phyloP scores from a whole-genome alignment of 192 early-diverging fungal species.

The Rhizophagus sp. region DNA sequence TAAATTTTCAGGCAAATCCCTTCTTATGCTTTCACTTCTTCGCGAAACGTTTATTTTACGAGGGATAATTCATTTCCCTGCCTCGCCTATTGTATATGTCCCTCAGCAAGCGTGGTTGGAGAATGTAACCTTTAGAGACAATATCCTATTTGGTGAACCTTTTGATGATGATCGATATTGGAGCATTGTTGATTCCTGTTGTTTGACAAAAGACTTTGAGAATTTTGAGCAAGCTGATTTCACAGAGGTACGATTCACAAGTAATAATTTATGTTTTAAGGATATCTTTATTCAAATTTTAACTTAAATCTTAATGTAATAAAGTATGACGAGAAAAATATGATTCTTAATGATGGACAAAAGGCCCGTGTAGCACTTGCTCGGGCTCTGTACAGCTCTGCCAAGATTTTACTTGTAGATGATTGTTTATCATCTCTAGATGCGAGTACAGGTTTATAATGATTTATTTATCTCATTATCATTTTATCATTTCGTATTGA shows the following conservation, averaged over 20 bases:
- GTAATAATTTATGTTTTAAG: not conserved
- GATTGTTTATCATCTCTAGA: slow-evolving; percentile 93
- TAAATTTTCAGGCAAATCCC: slow-evolving; percentile 87
- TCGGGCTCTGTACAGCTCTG: slow-evolving; percentile 79
- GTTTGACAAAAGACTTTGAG: slow-evolving; percentile 59
- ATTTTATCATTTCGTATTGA: too few species aligned
- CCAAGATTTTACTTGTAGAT: slow-evolving; percentile 74
- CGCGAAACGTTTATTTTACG: slow-evolving; percentile 53
- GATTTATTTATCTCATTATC: not conserved
- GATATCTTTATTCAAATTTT: not conserved
- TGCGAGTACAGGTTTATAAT: slow-evolving; percentile 47
- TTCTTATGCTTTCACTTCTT: slow-evolving; percentile 76
- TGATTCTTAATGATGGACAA: slow-evolving; percentile 87
- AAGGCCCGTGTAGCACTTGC: slow-evolving; percentile 87
- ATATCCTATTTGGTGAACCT: slow-evolving; percentile 66
- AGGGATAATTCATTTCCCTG: slow-evolving; percentile 44
- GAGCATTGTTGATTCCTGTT: slow-evolving; percentile 57
- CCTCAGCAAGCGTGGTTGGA: slow-evolving; percentile 70
- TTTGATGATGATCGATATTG: slow-evolving; percentile 56
- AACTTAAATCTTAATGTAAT: not conserved
- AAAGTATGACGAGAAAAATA: slow-evolving; percentile 75
- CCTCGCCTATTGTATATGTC: slow-evolving; percentile 71
- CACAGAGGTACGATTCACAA: slow-evolving; percentile 46
- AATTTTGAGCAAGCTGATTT: slow-evolving; percentile 58
- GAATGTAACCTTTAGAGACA: slow-evolving; percentile 68